phyloP scores from a whole-genome alignment of 805 yeast genomes.

The Tetrapisispora iriomotensis region DNA sequence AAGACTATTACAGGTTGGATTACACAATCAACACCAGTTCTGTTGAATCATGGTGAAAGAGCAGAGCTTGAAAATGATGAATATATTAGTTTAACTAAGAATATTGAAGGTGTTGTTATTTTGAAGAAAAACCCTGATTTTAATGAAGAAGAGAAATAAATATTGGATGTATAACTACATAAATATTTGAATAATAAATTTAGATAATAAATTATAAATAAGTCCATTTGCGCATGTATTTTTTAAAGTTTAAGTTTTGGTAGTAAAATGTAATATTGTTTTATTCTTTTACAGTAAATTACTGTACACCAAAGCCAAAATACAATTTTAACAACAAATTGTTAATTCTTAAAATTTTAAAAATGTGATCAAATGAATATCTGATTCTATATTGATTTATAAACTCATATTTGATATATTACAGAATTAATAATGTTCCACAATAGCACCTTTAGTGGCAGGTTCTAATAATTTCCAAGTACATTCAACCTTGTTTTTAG shows the following conservation, averaged over 20 bases:
- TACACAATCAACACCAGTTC: conserved; percentile 94
- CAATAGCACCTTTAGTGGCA: conserved; percentile 80
- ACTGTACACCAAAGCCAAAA: no score
- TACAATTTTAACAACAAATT: no score
- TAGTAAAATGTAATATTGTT: no score
- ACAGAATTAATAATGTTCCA: conserved; percentile 16
- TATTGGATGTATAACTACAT: conserved; percentile 1
- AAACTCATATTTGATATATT: no score
- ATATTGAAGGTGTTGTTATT: conserved; percentile 89
- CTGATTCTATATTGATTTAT: no score
- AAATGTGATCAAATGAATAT: no score
- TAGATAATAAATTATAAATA: not conserved
- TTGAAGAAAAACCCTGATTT: conserved; percentile 83
- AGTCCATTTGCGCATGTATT: no score
- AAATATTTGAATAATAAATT: not conserved
- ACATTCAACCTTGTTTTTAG: conserved; percentile 57
- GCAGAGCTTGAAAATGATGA: conserved; percentile 91
- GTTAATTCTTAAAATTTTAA: no score
- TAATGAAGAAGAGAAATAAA: conserved; percentile 45
- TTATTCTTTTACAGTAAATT: no score
- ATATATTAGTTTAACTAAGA: conserved; percentile 68
- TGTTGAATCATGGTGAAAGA: conserved; percentile 86
- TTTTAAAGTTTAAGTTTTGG: no score
- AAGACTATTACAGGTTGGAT: conserved; percentile 99
- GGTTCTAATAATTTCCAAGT: conserved; percentile 76